Percentiles rank a stretch among this genome's conserved stretches.
Conservation (phyloP, 2,329 filamentous ascomycete genomes). For the Hypocrella siamensis region DNA sequence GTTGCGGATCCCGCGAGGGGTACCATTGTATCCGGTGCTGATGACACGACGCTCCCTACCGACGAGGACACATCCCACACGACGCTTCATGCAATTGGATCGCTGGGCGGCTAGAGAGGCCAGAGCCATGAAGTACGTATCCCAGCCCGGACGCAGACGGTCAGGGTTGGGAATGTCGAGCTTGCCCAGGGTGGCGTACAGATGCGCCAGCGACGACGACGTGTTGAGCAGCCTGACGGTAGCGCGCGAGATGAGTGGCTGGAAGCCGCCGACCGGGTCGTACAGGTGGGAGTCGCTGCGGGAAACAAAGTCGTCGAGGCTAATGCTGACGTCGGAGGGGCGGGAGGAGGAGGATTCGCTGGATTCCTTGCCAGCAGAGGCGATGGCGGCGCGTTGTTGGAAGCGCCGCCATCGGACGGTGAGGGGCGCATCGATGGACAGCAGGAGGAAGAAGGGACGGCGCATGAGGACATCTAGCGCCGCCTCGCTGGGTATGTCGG, state of each 20-base stretch:
- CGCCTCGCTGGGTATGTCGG: conserved; percentile 58
- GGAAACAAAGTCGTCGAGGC: conserved; percentile 39
- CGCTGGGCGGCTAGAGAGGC: conserved; percentile 79
- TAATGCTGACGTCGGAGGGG: conserved; percentile 13
- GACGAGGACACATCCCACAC: conserved; percentile 88
- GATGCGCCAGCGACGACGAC: conserved; percentile 51
- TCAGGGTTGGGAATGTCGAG: conserved; percentile 65
- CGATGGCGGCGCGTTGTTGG: conserved; percentile 26
- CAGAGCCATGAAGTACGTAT: conserved; percentile 97
- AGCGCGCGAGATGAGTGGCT: conserved; percentile 65
- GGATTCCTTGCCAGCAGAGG: no score
- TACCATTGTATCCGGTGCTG: conserved; percentile 94
- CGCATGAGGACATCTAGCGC: conserved; percentile 61
- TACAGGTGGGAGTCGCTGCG: conserved; percentile 65
- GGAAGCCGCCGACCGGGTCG: conserved; percentile 44
- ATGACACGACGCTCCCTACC: conserved; percentile 68
- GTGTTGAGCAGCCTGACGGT: conserved; percentile 80
- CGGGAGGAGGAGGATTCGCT: no score
- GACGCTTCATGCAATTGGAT: conserved; percentile 95
- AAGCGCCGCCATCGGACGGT: conserved; percentile 71
- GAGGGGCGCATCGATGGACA: conserved; percentile 84
- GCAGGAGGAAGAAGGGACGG: conserved; percentile 81
- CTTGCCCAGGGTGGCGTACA: conserved; percentile 56
- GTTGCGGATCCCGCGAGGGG: conserved; percentile 76
- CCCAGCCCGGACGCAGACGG: conserved; percentile 80